Evolutionary conservation across 1,284 basidiomycete species (phyloP).

Genomic region (Ganoderma boninense): DNA sequence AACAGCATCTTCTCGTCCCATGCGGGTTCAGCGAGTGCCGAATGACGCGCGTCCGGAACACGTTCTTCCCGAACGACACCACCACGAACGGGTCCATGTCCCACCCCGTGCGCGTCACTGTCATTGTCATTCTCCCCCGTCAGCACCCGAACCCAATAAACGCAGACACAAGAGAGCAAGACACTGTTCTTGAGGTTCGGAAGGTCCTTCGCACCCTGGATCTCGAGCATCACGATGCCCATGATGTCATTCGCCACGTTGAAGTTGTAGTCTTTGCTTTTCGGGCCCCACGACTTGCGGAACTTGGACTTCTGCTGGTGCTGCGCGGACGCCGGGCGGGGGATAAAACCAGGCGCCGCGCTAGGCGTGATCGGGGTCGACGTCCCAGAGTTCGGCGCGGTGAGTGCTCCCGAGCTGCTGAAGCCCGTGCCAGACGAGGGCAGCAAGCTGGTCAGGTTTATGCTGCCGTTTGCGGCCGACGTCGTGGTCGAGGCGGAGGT

Average conservation of each 20-base stretch:
- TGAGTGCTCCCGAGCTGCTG: conserved; percentile 14
- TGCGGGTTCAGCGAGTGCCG: conserved; percentile 89
- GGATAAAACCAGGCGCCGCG: conserved; percentile 12
- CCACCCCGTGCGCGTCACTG: conserved; percentile 86
- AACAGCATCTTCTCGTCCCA: conserved; percentile 98
- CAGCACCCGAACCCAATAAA: not conserved
- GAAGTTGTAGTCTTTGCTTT: conserved; percentile 68
- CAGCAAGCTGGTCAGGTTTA: not conserved
- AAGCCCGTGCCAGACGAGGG: conserved; percentile 14
- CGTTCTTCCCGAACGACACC: conserved; percentile 95
- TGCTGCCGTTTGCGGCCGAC: conserved; percentile 22
- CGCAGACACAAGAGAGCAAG: conserved; percentile 41
- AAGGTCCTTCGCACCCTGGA: not conserved
- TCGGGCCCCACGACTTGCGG: conserved; percentile 43
- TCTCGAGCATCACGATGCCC: conserved; percentile 8
- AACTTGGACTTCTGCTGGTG: conserved; percentile 35
- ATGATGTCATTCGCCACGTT: conserved; percentile 77
- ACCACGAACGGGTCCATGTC: conserved; percentile 99
- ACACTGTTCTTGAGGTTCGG: conserved; percentile 88
- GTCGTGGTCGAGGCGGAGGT: conserved; percentile 10
- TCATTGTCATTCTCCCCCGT: too few species aligned
- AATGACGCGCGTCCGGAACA: conserved; percentile 93
- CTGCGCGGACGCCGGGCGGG: conserved; percentile 17
- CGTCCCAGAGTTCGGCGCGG: conserved; percentile 24
- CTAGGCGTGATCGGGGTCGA: conserved; percentile 22